These are phyloP conservation scores for Miamiensis avidus DNA, from an alignment of 169 alveolate species.

Conservation along the genomic window DNA sequence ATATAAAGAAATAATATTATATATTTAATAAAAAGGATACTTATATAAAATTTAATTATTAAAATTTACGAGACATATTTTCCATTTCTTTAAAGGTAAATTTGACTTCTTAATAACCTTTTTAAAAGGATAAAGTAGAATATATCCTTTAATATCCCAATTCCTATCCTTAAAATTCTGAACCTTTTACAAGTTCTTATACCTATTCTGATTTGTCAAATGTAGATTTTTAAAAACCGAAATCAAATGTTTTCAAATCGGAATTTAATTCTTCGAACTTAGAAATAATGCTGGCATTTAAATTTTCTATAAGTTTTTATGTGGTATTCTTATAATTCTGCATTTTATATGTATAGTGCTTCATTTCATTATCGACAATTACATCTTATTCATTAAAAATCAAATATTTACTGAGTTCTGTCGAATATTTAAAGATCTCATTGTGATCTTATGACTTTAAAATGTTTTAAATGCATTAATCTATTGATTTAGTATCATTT, in stretches of 20 bases:
- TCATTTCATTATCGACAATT: not conserved
- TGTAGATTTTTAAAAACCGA: not conserved
- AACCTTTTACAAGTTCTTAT: not conserved
- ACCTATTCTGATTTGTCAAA: not conserved
- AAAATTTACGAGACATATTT: not conserved
- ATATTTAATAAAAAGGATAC: too few species aligned
- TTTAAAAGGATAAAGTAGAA: not conserved
- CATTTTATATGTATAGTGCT: not conserved
- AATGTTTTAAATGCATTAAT: too few species aligned
- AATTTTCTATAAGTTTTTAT: too few species aligned
- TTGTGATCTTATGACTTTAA: too few species aligned
- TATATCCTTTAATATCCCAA: not conserved
- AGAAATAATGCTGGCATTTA: not conserved
- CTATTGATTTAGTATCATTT: too few species aligned
- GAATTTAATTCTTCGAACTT: not conserved
- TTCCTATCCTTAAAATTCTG: not conserved
- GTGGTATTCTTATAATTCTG: not conserved
- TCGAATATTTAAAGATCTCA: too few species aligned
- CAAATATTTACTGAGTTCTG: too few species aligned
- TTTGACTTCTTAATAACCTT: not conserved
- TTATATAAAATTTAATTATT: too few species aligned
- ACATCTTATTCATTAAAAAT: not conserved
- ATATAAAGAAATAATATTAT: too few species aligned
- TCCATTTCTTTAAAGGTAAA: not conserved
- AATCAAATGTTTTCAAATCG: not conserved